Conservation (phyloP, 176 grass and related monocot genomes). For the Rhipidocladum racemiflorum region DNA sequence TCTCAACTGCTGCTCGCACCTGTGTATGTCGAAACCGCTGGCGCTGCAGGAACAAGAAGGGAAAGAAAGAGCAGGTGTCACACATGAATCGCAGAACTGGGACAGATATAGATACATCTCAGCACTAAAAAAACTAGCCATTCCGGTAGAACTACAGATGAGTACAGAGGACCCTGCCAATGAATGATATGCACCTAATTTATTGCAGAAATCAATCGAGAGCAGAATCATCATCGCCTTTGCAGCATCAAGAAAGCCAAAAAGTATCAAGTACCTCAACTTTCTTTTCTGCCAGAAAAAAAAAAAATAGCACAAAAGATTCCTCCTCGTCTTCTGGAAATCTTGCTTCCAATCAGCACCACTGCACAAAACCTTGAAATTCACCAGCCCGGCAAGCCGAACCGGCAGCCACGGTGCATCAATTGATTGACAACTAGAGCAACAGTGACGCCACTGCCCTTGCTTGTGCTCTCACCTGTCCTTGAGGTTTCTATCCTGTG, state of each 20-base stretch:
- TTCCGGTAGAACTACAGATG: slow-evolving; percentile 14
- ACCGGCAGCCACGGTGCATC: not conserved
- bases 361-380: not conserved
- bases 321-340: not conserved
- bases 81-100: not conserved
- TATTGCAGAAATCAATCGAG: slow-evolving; percentile 26
- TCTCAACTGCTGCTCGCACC: slow-evolving; percentile 12
- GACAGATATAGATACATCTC: not conserved
- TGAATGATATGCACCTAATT: slow-evolving; percentile 3
- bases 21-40: not conserved
- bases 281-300: not conserved
- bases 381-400: not conserved
- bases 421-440: not conserved
- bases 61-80: not conserved
- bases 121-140: slow-evolving; percentile 9
- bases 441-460: not conserved
- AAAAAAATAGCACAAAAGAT: not conserved
- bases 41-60: slow-evolving; percentile 20
- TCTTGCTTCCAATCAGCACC: slow-evolving; percentile 17
- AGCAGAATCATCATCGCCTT: slow-evolving; percentile 33
- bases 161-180: slow-evolving; percentile 20
- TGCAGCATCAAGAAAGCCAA: slow-evolving; percentile 37
- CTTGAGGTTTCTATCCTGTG: slow-evolving; percentile 29
- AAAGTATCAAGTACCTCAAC: slow-evolving; percentile 9
- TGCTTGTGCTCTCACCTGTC: not conserved